A percentile compares a stretch with the other conserved stretches of the same genome.
Conservation (phyloP, 75 land plant species). For the Pinus taeda region DNA sequence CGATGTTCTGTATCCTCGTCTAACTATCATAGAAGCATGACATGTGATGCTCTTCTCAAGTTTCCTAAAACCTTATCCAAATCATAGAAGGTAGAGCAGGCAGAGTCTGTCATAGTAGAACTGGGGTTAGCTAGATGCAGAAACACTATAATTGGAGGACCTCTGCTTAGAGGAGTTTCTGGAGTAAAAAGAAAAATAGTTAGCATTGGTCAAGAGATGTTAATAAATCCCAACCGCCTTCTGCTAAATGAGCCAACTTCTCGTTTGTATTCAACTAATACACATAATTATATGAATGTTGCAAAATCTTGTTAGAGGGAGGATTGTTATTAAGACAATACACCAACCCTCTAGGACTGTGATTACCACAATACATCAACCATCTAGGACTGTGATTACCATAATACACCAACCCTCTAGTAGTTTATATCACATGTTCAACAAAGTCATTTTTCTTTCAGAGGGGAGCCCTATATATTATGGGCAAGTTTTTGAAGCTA, state of each 20-base stretch:
- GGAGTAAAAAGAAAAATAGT: conserved; percentile 73
- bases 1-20: conserved; percentile 43
- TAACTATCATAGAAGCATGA: conserved; percentile 50
- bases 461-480: conserved; percentile 53
- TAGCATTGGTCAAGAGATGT: conserved; percentile 77
- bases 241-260: conserved; percentile 78
- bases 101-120: conserved; percentile 30
- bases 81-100: conserved; percentile 25
- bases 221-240: conserved; percentile 56
- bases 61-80: conserved; percentile 23
- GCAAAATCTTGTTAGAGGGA: conserved; percentile 42
- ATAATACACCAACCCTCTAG: conserved; percentile 27
- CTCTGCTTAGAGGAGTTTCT: conserved; percentile 50
- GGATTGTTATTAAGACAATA: conserved; percentile 60
- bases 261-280: conserved; percentile 67
- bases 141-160: conserved; percentile 49
- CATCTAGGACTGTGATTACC: too few species aligned
- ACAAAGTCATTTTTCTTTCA: conserved; percentile 53
- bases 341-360: conserved; percentile 48
- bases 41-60: conserved; percentile 39
- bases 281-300: conserved; percentile 42
- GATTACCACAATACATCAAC: too few species aligned
- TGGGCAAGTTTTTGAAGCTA: conserved; percentile 27
- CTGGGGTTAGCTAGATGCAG: conserved; percentile 50
- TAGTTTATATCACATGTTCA: conserved; percentile 56